Percentiles rank a stretch among this genome's conserved stretches.
phyloP scores from a whole-genome alignment of 2,329 filamentous ascomycete species.

The Huntiella decipiens region DNA sequence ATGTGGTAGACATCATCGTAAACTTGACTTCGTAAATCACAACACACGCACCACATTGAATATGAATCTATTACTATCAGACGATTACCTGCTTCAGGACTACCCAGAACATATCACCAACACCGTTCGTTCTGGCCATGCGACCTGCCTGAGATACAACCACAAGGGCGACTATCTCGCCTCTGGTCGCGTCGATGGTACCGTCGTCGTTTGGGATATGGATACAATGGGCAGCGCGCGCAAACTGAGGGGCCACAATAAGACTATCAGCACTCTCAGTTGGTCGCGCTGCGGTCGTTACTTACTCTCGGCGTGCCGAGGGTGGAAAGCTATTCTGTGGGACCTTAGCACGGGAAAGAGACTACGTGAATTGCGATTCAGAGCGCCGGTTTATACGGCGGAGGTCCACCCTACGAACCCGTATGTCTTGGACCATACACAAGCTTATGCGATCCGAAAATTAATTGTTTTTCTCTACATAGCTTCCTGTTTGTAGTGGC shows the following conservation, averaged over 20 bases:
- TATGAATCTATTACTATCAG: constrained; percentile 42
- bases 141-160: constrained; percentile 65
- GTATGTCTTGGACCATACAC: constrained; percentile 26
- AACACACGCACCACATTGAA: no score
- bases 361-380: constrained; percentile 72
- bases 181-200: constrained; percentile 83
- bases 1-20: no score
- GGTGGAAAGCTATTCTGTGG: constrained; percentile 95
- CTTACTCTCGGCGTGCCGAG: constrained; percentile 78
- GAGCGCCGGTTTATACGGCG: constrained; percentile 85
- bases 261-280: constrained; percentile 83
- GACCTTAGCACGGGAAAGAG: constrained; percentile 55
- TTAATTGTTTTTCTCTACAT: neutral
- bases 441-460: constrained; percentile 9
- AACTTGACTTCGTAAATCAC: no score
- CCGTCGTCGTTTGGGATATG: constrained; percentile 87
- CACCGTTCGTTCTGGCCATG: constrained; percentile 56
- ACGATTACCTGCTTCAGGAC: constrained; percentile 51
- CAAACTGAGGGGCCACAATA: constrained; percentile 82
- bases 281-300: constrained; percentile 90
- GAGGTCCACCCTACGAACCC: constrained; percentile 85
- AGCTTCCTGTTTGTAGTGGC: constrained; percentile 77
- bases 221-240: constrained; percentile 94
- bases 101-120: constrained; percentile 81
- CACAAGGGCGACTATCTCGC: constrained; percentile 87